Evolutionary conservation across 306 rosid species (phyloP), one percentile per base, ranked within the genome.

Genomic region (Medicago arabica): DNA sequence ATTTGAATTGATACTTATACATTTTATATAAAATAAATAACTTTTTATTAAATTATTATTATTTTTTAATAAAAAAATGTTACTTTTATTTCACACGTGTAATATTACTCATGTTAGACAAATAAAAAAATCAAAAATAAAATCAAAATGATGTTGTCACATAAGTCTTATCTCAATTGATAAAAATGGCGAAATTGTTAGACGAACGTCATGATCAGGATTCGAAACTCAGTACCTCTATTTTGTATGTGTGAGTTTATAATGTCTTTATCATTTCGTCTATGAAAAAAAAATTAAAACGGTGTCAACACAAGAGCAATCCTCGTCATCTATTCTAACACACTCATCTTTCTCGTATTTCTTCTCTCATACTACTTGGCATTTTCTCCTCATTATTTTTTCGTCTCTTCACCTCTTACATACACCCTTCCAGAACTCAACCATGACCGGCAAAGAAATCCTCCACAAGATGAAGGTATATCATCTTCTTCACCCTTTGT

Each of bases 381-480:
- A 23, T 9, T 8, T 31, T 1, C 71, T 59, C 31, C 3, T 4
- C 40, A 25, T 6, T 49, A 3, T 4, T 39, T 1, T 69, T 60
- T 50, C 38, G n/a, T 15, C 0, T 59, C 61, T 17, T 16, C 54
- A 51, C 63, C 59, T 69, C 70, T 53, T 55, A 44, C 28, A 66
- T 7, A 76, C 41, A 65, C 69, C 46, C 47, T 6, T 68, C 17
- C 12, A 6, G 10, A 12, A 2, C 25, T 25, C 40, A 60, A 44
- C 79, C 58, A 93, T 93, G 98, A 1, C 87, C 7, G 90, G 97
- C 86, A 91, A 16, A 78, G 97, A 91, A 75, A 86, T 93, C 63
- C 80, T 93, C 61, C 76, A 76, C 60, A 93, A 89, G 87, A 93
- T 93, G 97, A 91, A 93, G 96, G 97, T 93, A 77, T 64, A 1